Conservation (phyloP, 371 early-diverging fungal species). For the Mucor racemosus region DNA sequence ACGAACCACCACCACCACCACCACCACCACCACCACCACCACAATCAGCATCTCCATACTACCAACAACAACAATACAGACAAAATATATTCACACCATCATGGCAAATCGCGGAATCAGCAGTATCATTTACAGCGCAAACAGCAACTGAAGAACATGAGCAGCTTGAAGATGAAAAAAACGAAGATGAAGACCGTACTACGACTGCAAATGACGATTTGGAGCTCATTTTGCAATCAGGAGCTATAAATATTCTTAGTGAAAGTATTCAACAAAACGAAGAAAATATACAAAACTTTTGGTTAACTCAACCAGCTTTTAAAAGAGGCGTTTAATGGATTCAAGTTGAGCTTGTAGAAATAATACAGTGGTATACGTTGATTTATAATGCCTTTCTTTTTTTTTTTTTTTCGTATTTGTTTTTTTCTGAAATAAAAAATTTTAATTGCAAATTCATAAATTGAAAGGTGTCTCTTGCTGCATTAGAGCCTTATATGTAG, state of each 20-base stretch:
- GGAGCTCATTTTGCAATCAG: not conserved
- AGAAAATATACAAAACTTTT: conserved; percentile 11
- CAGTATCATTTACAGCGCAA: not conserved
- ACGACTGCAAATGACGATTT: not conserved
- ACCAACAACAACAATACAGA: not conserved
- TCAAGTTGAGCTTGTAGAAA: too few species aligned
- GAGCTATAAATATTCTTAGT: not conserved
- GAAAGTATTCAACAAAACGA: not conserved
- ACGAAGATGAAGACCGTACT: not conserved
- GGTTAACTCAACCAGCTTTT: conserved; percentile 5
- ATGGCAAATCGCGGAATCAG: conserved; percentile 3
- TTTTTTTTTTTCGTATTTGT: too few species aligned
- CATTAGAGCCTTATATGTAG: too few species aligned
- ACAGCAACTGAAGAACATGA: not conserved
- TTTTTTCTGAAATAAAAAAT: too few species aligned
- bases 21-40: not conserved
- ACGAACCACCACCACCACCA: not conserved
- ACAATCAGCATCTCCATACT: not conserved
- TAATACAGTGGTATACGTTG: too few species aligned
- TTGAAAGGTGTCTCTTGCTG: too few species aligned
- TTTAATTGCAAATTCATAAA: too few species aligned
- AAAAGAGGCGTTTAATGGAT: not conserved
- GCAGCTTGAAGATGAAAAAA: not conserved
- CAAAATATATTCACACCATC: not conserved
- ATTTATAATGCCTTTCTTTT: too few species aligned